Evolutionary conservation across 1,284 basidiomycete genomes (phyloP).

Genomic region (Acaromyces ingoldii): DNA sequence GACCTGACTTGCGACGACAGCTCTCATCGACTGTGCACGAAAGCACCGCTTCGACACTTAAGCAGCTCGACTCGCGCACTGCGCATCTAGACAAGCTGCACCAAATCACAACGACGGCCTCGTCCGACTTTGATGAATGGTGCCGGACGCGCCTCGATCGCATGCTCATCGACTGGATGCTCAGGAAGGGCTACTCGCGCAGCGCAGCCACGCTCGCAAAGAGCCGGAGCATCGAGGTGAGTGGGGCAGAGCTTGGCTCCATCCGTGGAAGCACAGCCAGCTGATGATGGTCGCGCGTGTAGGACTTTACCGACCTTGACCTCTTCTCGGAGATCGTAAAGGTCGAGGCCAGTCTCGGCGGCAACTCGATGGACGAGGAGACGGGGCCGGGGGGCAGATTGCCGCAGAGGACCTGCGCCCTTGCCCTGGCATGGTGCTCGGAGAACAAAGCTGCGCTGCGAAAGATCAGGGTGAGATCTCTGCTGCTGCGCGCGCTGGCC

Average conservation of each 20-base stretch:
- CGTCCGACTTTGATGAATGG: slow-evolving; percentile 56
- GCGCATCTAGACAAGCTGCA: slow-evolving; percentile 30
- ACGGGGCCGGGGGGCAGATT: background rate
- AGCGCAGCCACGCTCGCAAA: slow-evolving; percentile 25
- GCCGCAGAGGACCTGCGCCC: slow-evolving; percentile 65
- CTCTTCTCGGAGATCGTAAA: slow-evolving; percentile 79
- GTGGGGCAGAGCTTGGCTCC: background rate
- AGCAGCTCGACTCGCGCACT: slow-evolving; percentile 21
- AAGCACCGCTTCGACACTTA: slow-evolving; percentile 9
- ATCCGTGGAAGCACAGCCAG: background rate
- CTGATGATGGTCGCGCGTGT: background rate
- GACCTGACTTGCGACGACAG: background rate
- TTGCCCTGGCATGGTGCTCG: slow-evolving; percentile 89
- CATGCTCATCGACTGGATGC: slow-evolving; percentile 87
- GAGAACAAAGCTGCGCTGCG: slow-evolving; percentile 89
- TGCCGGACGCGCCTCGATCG: slow-evolving; percentile 73
- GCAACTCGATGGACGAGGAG: no score
- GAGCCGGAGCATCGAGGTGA: slow-evolving; percentile 16
- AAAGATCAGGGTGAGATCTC: slow-evolving; percentile 64
- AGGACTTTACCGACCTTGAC: slow-evolving; percentile 59
- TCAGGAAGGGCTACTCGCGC: slow-evolving; percentile 60
- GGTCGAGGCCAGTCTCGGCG: slow-evolving; percentile 81
- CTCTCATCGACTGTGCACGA: slow-evolving; percentile 6
- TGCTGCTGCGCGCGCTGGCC: no score
- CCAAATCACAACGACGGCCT: slow-evolving; percentile 11